Base-by-base conservation (phyloP, 2,329 filamentous ascomycete genomes). In the Biscogniauxia mediterranea region DNA sequence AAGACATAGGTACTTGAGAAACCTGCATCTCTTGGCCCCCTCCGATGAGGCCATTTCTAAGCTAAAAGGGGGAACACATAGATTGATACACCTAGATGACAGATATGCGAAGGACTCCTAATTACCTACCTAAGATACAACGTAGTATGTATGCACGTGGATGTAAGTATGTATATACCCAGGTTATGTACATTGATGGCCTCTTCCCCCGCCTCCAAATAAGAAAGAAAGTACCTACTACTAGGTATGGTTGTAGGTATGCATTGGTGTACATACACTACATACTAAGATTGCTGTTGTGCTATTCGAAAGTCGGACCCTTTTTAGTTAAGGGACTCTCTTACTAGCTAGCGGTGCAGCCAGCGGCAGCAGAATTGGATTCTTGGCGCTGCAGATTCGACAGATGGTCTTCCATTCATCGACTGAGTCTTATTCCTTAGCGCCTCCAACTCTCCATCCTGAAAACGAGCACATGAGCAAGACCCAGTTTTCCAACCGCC, bases 381-480 rank as follows among this genome's bases (percentile, higher is more conserved):
- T 42, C 63, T 54, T 55, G 64, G 60, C 60, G 58, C 61, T 65
- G 63, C 63, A 67, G 60, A 64, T 61, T 65, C 63, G 60, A 63
- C 55, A 62, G 63, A 19, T 64, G 32, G 51, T 61, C 60, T 52
- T 57, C 54, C 51, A 58, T 58, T 4, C 51, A 50, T 61, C 56
- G 55, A 63, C 63, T 66, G 63, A 66, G 64, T 65, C 63, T 65
- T 66, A 55, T 65, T 67, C 17, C 17, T n/a, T 65, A 67, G 63
- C 65, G 65, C 63, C 63, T 60, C 65, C 59, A 61, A 60, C 56
- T 58, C 61, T 61, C 59, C 38, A 46, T 46, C 38, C 17, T n/a
- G 15, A 46, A 46, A 46, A 46, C 38, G 38, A 46, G 38, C 64
- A 68, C 66, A 66, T 68, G 64, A 66, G 64, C 66, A 64, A 65